Percentiles rank a stretch among this genome's conserved stretches.
Conservation (phyloP, 2,329 filamentous ascomycete genomes). For the Trichoderma brevicompactum region DNA sequence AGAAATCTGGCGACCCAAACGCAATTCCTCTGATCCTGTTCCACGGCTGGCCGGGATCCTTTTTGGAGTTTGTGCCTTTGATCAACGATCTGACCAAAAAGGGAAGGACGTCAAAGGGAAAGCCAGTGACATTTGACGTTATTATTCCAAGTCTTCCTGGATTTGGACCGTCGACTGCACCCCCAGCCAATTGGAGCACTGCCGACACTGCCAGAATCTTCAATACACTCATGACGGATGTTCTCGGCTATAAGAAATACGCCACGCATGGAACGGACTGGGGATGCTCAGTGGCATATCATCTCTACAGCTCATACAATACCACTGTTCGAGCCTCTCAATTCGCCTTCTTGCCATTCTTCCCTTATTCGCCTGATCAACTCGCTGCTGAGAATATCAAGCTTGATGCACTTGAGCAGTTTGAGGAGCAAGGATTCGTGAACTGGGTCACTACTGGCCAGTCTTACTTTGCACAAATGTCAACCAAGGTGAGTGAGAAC, state of each 20-base stretch:
- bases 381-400: conserved; percentile 26
- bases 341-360: conserved; percentile 30
- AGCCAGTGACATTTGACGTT: conserved; percentile 30
- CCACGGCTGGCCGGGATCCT: conserved; percentile 52
- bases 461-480: conserved; percentile 30
- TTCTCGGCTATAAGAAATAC: conserved; percentile 44
- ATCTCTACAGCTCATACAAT: conserved; percentile 30
- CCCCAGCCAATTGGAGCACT: conserved; percentile 41
- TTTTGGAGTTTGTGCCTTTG: conserved; percentile 47
- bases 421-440: conserved; percentile 10
- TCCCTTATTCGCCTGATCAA: conserved; percentile 17
- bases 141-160: conserved; percentile 46
- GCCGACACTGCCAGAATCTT: conserved; percentile 45
- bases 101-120: not conserved
- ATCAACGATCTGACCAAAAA: conserved; percentile 17
- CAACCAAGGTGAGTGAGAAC: conserved; percentile 27
- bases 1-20: conserved; percentile 28
- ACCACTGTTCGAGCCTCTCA: conserved; percentile 29
- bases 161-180: conserved; percentile 43
- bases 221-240: conserved; percentile 43
- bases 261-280: conserved; percentile 33
- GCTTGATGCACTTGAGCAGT: conserved; percentile 25
- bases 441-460: conserved; percentile 24
- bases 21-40: conserved; percentile 48
- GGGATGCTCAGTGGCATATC: conserved; percentile 28